Evolutionary conservation across 805 yeast genomes (phyloP).

Genomic region (Ascoidea tarda): DNA sequence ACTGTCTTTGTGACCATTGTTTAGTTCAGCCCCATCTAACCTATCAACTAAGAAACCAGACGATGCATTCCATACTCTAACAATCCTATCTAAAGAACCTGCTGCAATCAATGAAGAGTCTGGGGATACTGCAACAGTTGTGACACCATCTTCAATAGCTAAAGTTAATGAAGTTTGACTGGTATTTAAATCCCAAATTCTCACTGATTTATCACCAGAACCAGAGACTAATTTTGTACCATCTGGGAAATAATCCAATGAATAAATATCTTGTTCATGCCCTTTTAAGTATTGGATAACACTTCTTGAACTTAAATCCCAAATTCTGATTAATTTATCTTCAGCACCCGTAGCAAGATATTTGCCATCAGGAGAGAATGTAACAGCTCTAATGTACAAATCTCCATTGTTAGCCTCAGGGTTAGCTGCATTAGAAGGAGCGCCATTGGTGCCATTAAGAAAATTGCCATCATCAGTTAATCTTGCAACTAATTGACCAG

Average conservation of each 20-base stretch:
- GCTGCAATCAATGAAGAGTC: slow-evolving; percentile 92
- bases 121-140: slow-evolving; percentile 94
- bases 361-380: slow-evolving; percentile 89
- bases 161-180: slow-evolving; percentile 83
- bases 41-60: slow-evolving; percentile 88
- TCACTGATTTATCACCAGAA: slow-evolving; percentile 90
- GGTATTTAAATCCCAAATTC: slow-evolving; percentile 89
- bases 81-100: slow-evolving; percentile 90
- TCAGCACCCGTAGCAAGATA: slow-evolving; percentile 67
- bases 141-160: slow-evolving; percentile 93
- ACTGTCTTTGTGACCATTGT: slow-evolving; percentile 92
- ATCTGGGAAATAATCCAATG: slow-evolving; percentile 87
- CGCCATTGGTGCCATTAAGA: slow-evolving; percentile 19
- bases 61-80: slow-evolving; percentile 92
- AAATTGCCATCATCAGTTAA: slow-evolving; percentile 65
- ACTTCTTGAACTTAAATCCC: slow-evolving; percentile 83
- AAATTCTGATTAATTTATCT: slow-evolving; percentile 81
- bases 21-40: slow-evolving; percentile 76
- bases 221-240: slow-evolving; percentile 92
- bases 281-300: slow-evolving; percentile 81
- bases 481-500: slow-evolving; percentile 81
- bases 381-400: slow-evolving; percentile 85
- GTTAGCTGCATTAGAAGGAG: slow-evolving; percentile 24
- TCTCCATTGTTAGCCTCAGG: slow-evolving; percentile 55
- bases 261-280: slow-evolving; percentile 95